phyloP scores from a whole-genome alignment of 2,329 filamentous ascomycete genomes.

The Tolypocladium tundrense region DNA sequence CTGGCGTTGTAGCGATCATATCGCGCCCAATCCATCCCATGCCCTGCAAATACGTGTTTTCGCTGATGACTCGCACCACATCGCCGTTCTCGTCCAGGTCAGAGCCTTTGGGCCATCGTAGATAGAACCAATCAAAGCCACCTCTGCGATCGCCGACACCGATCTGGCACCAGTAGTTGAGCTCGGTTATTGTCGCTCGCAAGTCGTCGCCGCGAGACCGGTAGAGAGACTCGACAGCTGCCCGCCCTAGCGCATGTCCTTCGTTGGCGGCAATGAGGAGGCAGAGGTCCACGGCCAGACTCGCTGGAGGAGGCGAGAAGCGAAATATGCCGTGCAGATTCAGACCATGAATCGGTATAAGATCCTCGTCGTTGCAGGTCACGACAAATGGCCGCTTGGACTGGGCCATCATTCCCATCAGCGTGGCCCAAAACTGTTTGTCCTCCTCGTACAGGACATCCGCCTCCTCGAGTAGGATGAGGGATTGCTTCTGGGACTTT shows the following conservation, averaged over 20 bases:
- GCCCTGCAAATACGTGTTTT: conserved; percentile 63
- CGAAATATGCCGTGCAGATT: conserved; percentile 78
- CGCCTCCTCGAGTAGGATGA: conserved; percentile 89
- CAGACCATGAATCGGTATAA: conserved; percentile 66
- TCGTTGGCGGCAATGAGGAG: conserved; percentile 78
- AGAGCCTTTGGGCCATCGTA: conserved; percentile 61
- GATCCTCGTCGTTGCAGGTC: conserved; percentile 85
- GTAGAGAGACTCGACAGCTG: conserved; percentile 61
- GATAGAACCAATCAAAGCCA: conserved; percentile 82
- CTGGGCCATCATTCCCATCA: conserved; percentile 65
- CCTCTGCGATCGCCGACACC: conserved; percentile 81
- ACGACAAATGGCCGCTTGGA: conserved; percentile 90
- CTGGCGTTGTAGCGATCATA: conserved; percentile 26
- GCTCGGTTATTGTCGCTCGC: conserved; percentile 68
- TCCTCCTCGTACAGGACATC: conserved; percentile 94
- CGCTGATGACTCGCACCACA: conserved; percentile 67
- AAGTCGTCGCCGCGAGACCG: conserved; percentile 60
- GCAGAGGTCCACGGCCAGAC: conserved; percentile 69
- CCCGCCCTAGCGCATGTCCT: conserved; percentile 65
- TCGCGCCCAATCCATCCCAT: conserved; percentile 72
- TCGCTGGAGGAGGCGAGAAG: conserved; percentile 53
- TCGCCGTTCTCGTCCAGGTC: conserved; percentile 60
- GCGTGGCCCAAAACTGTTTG: conserved; percentile 83
- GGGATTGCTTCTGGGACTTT: conserved; percentile 73
- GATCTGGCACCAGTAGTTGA: conserved; percentile 97